Conservation (phyloP, 2,329 filamentous ascomycete genomes). For the Berkeleyomyces basicola region DNA sequence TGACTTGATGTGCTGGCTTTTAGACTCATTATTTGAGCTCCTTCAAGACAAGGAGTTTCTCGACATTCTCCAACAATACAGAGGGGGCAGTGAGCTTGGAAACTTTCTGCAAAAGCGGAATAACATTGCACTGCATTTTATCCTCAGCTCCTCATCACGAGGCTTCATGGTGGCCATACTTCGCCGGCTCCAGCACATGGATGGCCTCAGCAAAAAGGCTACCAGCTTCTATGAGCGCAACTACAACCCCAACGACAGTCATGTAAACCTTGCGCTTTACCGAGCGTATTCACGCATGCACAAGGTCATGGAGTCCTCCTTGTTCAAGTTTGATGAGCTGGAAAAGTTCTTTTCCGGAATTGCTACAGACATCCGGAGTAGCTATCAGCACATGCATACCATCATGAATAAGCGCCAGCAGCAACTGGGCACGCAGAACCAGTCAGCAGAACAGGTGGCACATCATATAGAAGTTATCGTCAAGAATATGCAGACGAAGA, state of each 20-base stretch:
- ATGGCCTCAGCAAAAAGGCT: constrained; percentile 31
- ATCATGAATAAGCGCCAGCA: constrained; percentile 3
- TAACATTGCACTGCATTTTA: constrained; percentile 41
- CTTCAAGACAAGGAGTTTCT: constrained; percentile 35
- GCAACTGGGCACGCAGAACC: constrained; percentile 3
- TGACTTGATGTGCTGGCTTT: constrained; percentile 48
- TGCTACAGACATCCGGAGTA: constrained; percentile 31
- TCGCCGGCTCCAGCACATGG: constrained; percentile 43
- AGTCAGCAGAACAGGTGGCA: constrained; percentile 18
- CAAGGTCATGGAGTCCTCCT: constrained; percentile 30
- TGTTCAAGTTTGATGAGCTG: constrained; percentile 43
- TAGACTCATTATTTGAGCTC: constrained; percentile 41
- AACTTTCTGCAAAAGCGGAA: constrained; percentile 36
- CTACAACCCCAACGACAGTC: constrained; percentile 24
- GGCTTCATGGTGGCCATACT: constrained; percentile 54
- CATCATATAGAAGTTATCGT: constrained; percentile 28
- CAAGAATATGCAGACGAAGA: constrained; percentile 31
- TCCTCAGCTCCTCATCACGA: constrained; percentile 60
- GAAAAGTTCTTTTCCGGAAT: constrained; percentile 41
- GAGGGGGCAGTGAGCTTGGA: constrained; percentile 25
- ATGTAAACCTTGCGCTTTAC: constrained; percentile 36
- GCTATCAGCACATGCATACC: constrained; percentile 18
- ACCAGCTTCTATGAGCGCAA: constrained; percentile 33
- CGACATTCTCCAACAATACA: constrained; percentile 30
- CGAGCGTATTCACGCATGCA: constrained; percentile 39